A percentile compares a stretch with the other conserved stretches of the same genome.
These are phyloP conservation scores for Lactifluus hygrophoroides DNA, from an alignment of 768 basidiomycete species.

Conservation along the genomic window DNA sequence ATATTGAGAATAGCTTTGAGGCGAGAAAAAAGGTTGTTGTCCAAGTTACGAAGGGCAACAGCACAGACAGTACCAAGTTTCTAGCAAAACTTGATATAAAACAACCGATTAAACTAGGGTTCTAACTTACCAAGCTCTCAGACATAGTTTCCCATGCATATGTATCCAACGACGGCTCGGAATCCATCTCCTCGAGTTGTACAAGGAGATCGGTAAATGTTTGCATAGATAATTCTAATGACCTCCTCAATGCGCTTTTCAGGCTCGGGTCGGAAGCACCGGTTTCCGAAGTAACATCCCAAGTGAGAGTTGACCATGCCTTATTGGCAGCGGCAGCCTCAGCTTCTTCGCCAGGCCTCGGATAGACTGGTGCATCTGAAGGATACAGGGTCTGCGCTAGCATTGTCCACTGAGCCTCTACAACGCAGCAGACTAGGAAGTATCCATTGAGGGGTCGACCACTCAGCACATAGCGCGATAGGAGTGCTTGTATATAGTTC, in stretches of 20 bases:
- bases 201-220: slow-evolving; percentile 69
- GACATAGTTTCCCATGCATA: slow-evolving; percentile 93
- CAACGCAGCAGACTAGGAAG: slow-evolving; percentile 82
- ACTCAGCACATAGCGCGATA: slow-evolving; percentile 64
- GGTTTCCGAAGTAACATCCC: slow-evolving; percentile 38
- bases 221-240: slow-evolving; percentile 56
- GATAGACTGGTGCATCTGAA: slow-evolving; percentile 9
- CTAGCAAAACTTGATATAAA: slow-evolving; percentile 31
- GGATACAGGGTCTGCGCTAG: slow-evolving; percentile 61
- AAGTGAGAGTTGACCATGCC: slow-evolving; percentile 67
- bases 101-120: not conserved
- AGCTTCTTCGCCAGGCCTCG: slow-evolving; percentile 27
- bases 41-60: slow-evolving; percentile 58
- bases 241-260: slow-evolving; percentile 32
- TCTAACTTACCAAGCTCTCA: slow-evolving; percentile 61
- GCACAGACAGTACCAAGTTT: slow-evolving; percentile 83
- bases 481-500: slow-evolving; percentile 56
- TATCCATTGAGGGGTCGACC: slow-evolving; percentile 80
- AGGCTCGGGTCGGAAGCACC: slow-evolving; percentile 29
- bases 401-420: slow-evolving; percentile 79
- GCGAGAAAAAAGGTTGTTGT: slow-evolving; percentile 57
- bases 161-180: slow-evolving; percentile 71
- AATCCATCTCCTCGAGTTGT: slow-evolving; percentile 78
- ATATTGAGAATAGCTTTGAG: slow-evolving; percentile 72
- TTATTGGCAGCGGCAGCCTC: slow-evolving; percentile 81